These are phyloP conservation scores for Typha latifolia DNA, from an alignment of 176 grass and related monocot genomes.

Conservation along the genomic window DNA sequence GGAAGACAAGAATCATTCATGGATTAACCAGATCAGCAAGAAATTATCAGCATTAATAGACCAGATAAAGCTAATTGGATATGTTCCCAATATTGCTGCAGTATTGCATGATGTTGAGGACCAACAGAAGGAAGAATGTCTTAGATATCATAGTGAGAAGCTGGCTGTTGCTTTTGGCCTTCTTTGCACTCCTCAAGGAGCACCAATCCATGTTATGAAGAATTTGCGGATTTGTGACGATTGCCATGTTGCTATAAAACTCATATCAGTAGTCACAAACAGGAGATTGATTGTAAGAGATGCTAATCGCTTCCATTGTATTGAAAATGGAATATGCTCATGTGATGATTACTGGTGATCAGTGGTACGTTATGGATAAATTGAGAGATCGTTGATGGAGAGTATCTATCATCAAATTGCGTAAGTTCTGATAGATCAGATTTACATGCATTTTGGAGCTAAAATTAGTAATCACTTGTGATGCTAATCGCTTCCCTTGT, in stretches of 20 bases:
- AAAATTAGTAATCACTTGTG: neutral
- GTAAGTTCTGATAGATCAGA: too few species aligned
- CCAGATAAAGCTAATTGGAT: slow-evolving; percentile 61
- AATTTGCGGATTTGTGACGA: slow-evolving; percentile 74
- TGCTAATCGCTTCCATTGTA: slow-evolving; percentile 56
- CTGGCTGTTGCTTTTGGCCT: slow-evolving; percentile 56
- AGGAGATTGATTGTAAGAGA: slow-evolving; percentile 67
- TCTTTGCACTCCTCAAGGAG: slow-evolving; percentile 33
- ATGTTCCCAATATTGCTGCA: slow-evolving; percentile 45
- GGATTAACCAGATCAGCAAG: slow-evolving; percentile 39
- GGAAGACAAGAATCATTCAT: slow-evolving; percentile 48
- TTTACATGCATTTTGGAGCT: too few species aligned
- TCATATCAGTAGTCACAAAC: slow-evolving; percentile 44
- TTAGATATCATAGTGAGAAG: slow-evolving; percentile 77
- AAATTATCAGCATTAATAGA: slow-evolving; percentile 52
- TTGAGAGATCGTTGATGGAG: neutral
- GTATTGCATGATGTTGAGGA: slow-evolving; percentile 71
- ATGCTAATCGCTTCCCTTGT: slow-evolving; percentile 59
- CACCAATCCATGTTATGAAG: slow-evolving; percentile 56
- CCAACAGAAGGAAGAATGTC: slow-evolving; percentile 70
- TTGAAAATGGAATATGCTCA: slow-evolving; percentile 54
- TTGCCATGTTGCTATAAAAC: slow-evolving; percentile 63
- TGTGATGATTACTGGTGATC: slow-evolving; percentile 75
- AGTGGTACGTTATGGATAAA: neutral
- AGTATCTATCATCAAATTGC: too few species aligned